These are phyloP conservation scores for Carex parvula DNA, from an alignment of 176 grass and related monocot genomes.

Conservation along the genomic window DNA sequence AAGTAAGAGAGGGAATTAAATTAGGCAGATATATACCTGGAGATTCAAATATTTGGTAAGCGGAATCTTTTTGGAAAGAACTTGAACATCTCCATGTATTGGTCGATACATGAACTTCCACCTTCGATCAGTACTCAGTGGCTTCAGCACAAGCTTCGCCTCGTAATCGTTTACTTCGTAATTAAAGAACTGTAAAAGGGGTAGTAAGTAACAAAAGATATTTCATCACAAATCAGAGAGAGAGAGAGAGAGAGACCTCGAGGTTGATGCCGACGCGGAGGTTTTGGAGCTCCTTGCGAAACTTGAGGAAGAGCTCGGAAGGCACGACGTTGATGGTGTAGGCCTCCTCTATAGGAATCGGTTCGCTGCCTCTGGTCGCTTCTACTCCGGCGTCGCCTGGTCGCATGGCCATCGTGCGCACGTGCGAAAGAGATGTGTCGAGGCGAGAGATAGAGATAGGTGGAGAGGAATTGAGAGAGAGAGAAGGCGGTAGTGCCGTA, in stretches of 20 bases:
- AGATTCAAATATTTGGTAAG: conserved; percentile 89
- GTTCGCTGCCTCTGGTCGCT: conserved; percentile 33
- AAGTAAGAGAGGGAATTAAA: neutral
- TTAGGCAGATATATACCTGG: conserved; percentile 39
- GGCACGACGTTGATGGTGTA: conserved; percentile 86
- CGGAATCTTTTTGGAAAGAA: conserved; percentile 95
- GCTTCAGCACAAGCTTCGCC: conserved; percentile 84
- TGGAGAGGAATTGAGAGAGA: too few relatives aligned
- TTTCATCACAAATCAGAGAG: neutral
- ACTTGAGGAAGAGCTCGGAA: conserved; percentile 91
- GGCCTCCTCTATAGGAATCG: conserved; percentile 56
- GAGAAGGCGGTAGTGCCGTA: too few relatives aligned
- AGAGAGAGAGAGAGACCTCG: conserved; percentile 38
- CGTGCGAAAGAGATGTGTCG: neutral
- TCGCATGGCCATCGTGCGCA: neutral
- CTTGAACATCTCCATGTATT: conserved; percentile 63
- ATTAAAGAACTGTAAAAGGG: conserved; percentile 70
- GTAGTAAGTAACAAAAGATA: neutral
- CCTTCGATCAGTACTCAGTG: conserved; percentile 51
- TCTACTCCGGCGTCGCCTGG: conserved; percentile 20
- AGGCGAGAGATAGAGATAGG: neutral
- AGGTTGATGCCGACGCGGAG: conserved; percentile 84
- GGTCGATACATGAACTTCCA: conserved; percentile 83
- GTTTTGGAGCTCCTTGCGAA: conserved; percentile 80
- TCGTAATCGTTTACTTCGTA: conserved; percentile 72